Percentiles rank a stretch among this genome's conserved stretches.
Evolutionary conservation across 2,329 filamentous ascomycete genomes (phyloP).

Genomic region (Daldinia sp.): DNA sequence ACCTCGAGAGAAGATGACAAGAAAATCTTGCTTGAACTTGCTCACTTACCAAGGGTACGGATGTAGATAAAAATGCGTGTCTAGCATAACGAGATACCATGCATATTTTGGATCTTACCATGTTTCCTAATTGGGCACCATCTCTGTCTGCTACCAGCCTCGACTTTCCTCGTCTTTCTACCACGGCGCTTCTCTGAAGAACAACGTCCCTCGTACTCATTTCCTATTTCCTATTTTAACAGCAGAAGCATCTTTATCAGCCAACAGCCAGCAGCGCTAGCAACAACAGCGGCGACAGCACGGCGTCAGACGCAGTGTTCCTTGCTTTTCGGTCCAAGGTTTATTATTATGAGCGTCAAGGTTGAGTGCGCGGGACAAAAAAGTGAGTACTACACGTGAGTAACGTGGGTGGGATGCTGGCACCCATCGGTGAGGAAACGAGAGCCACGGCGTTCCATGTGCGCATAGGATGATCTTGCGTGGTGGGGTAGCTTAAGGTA

Average conservation of each 20-base stretch:
- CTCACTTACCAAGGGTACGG: conserved; percentile 3
- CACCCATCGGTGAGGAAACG: conserved; percentile 48
- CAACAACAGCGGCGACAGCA: conserved; percentile 16
- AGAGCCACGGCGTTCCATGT: conserved; percentile 40
- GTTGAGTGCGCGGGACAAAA: conserved; percentile 16
- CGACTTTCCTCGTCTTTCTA: conserved; percentile 43
- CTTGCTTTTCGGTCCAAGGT: conserved; percentile 29
- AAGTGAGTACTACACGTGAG: conserved; percentile 36
- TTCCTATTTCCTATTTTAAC: conserved; percentile 27
- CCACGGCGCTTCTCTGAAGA: conserved; percentile 22
- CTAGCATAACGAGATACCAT: conserved; percentile 33
- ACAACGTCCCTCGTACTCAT: conserved; percentile 25
- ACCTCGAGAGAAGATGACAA: neutral
- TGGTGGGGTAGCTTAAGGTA: conserved; percentile 25
- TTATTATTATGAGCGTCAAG: conserved; percentile 28
- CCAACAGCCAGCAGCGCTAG: neutral
- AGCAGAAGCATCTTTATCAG: conserved; percentile 27
- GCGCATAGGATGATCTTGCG: conserved; percentile 36
- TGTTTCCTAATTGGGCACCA: conserved; percentile 38
- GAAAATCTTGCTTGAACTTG: conserved; percentile 1
- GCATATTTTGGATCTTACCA: conserved; percentile 34
- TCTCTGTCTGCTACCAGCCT: conserved; percentile 48
- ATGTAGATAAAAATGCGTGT: conserved; percentile 22
- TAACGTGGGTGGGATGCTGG: conserved; percentile 44
- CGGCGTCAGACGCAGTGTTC: conserved; percentile 33